Evolutionary conservation across 2,329 filamentous ascomycete species (phyloP).

Genomic region (Cladophialophora yegresii): DNA sequence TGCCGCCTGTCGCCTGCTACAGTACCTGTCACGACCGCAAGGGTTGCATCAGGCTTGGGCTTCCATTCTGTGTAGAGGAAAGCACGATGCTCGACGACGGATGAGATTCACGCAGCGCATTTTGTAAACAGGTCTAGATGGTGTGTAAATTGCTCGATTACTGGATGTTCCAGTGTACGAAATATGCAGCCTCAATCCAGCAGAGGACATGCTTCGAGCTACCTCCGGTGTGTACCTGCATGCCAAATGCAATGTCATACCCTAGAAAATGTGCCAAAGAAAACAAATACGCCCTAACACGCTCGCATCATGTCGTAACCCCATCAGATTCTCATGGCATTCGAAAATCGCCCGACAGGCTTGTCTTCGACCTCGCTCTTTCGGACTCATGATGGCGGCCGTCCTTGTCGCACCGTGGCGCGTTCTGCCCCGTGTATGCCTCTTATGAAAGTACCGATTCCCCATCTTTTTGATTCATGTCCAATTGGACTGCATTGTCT

Average conservation of each 20-base stretch:
- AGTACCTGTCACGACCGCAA: background rate
- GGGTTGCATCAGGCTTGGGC: background rate
- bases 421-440: background rate
- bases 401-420: background rate
- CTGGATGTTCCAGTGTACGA: background rate
- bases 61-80: background rate
- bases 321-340: background rate
- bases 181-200: background rate
- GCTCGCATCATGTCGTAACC: background rate
- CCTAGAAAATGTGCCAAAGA: background rate
- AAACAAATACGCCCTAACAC: background rate
- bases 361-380: background rate
- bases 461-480: constrained; percentile 16
- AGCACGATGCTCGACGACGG: background rate
- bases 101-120: background rate
- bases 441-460: constrained; percentile 3
- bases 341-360: background rate
- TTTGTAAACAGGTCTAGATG: background rate
- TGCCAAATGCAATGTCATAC: background rate
- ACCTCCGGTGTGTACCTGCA: background rate
- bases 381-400: background rate
- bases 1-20: background rate
- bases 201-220: background rate
- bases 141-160: background rate
- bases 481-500: constrained; percentile 12